Conservation (phyloP, 805 yeast genomes). For the Yamadazyma insecticola region DNA sequence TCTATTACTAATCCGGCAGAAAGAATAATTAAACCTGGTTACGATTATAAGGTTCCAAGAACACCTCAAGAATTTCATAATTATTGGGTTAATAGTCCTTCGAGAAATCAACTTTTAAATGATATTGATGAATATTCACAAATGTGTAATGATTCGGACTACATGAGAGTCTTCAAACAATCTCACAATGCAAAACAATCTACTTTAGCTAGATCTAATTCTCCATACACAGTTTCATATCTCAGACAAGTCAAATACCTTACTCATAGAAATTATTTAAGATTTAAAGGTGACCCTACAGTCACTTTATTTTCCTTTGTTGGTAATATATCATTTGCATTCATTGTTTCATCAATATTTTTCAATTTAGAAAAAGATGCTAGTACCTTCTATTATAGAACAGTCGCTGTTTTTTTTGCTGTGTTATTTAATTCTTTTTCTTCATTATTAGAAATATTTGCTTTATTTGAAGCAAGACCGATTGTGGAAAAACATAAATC, state of each 20-base stretch:
- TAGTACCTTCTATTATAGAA: conserved; percentile 55
- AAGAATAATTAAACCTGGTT: conserved; percentile 46
- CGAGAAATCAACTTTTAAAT: conserved; percentile 34
- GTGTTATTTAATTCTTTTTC: conserved; percentile 58
- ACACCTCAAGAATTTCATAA: conserved; percentile 54
- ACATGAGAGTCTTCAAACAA: conserved; percentile 17
- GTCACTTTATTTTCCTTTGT: conserved; percentile 47
- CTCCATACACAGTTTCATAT: conserved; percentile 41
- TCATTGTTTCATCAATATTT: conserved; percentile 58
- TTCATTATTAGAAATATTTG: conserved; percentile 55
- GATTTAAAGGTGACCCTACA: conserved; percentile 54
- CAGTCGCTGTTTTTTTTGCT: conserved; percentile 60
- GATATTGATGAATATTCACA: conserved; percentile 41
- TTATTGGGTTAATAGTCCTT: conserved; percentile 57
- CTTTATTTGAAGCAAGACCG: conserved; percentile 57
- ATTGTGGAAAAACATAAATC: conserved; percentile 68
- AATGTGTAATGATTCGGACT: too few relatives aligned
- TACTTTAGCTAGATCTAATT: conserved; percentile 28
- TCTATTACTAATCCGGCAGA: conserved; percentile 63
- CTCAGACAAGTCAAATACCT: conserved; percentile 49
- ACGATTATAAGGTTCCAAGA: conserved; percentile 47
- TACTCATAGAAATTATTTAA: conserved; percentile 49
- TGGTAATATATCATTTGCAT: conserved; percentile 53
- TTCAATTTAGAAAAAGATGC: conserved; percentile 49
- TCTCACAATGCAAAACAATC: conserved; percentile 34